phyloP scores from a whole-genome alignment of 129 eudicot species.

The Dittrichia graveolens region DNA sequence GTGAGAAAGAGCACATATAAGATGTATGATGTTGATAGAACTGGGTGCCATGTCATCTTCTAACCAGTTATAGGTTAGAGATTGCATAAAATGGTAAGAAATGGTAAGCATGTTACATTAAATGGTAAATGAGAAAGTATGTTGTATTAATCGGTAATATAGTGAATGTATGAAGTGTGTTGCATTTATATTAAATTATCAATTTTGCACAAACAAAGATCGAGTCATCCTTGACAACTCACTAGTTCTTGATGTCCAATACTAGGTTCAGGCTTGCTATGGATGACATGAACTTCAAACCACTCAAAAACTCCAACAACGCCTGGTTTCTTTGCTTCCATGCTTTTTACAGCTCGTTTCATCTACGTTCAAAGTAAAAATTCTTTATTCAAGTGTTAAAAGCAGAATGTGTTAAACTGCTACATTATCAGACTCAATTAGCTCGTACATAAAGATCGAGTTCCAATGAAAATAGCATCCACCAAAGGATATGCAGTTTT shows the following conservation, averaged over 20 bases:
- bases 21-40: too few species aligned
- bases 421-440: background rate
- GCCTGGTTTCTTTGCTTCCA: constrained; percentile 61
- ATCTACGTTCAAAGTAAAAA: constrained; percentile 49
- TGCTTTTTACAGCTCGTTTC: constrained; percentile 64
- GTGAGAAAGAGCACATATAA: constrained; percentile 10
- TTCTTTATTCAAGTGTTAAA: background rate
- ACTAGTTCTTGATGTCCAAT: constrained; percentile 94
- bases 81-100: too few species aligned
- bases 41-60: too few species aligned
- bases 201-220: constrained; percentile 5
- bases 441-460: background rate
- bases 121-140: too few species aligned
- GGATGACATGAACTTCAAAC: constrained; percentile 80
- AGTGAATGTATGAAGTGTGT: too few species aligned
- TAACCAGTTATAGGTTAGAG: too few species aligned
- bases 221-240: constrained; percentile 33
- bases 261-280: constrained; percentile 75
- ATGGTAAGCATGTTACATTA: too few species aligned
- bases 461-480: background rate
- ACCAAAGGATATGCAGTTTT: background rate
- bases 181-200: too few species aligned
- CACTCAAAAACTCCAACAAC: constrained; percentile 70
- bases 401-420: background rate
- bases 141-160: too few species aligned